phyloP scores from a whole-genome alignment of 148 eudicot genomes.

The Chenopodium album region DNA sequence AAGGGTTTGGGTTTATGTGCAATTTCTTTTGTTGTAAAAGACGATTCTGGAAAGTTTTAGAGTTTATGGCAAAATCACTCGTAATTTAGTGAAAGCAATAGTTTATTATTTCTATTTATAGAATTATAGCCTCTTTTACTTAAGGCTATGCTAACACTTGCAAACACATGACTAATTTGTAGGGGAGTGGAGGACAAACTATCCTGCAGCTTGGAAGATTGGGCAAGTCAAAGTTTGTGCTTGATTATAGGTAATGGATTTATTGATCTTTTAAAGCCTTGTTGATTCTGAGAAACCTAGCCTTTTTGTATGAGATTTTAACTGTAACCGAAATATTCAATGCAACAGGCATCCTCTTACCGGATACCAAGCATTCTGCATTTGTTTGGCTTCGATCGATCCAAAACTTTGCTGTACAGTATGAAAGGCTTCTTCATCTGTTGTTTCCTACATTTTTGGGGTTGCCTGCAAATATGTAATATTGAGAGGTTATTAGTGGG shows the following conservation, averaged over 20 bases:
- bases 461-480: not conserved
- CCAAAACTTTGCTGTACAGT: slow-evolving; percentile 88
- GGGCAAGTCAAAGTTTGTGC: slow-evolving; percentile 64
- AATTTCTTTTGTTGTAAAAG: no score
- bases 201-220: slow-evolving; percentile 79
- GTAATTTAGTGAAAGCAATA: not conserved
- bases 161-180: not conserved
- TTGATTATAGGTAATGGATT: slow-evolving; percentile 74
- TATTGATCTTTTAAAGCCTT: no score
- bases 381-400: slow-evolving; percentile 87
- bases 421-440: slow-evolving; percentile 23
- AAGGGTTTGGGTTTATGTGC: not conserved
- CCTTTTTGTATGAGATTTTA: not conserved
- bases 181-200: slow-evolving; percentile 75
- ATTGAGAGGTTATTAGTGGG: not conserved
- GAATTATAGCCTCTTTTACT: not conserved
- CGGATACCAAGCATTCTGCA: slow-evolving; percentile 91
- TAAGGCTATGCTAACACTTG: not conserved
- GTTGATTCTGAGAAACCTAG: not conserved
- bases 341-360: slow-evolving; percentile 78
- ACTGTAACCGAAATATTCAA: not conserved
- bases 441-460: not conserved
- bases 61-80: not conserved
- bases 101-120: not conserved
- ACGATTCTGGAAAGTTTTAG: not conserved